Percentiles rank a stretch among this genome's conserved stretches.
phyloP scores from a whole-genome alignment of 106 monocot genomes.

The Dioscorea dumetorum region DNA sequence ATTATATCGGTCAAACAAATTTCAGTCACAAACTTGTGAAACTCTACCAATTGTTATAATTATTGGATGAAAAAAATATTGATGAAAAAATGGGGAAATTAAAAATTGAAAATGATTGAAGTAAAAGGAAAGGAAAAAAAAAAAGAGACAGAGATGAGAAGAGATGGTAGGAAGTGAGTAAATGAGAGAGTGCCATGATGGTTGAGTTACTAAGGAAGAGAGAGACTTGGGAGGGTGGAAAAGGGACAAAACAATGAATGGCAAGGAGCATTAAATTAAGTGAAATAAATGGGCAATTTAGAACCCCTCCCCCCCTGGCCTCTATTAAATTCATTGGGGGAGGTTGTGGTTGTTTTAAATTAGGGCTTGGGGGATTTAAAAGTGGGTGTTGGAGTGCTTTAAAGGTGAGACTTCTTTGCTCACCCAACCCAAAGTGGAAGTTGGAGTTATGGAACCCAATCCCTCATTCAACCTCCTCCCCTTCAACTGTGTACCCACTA shows the following conservation, averaged over 20 bases:
- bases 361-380: constrained; percentile 14
- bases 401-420: constrained; percentile 32
- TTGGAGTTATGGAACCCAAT: constrained; percentile 37
- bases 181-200: neutral
- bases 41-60: neutral
- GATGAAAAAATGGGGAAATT: too few relatives aligned
- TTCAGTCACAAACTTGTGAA: too few relatives aligned
- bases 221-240: neutral
- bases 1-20: too few relatives aligned
- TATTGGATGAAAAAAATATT: too few relatives aligned
- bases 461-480: constrained; percentile 44
- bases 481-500: constrained; percentile 32
- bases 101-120: too few relatives aligned
- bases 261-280: constrained; percentile 3
- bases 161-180: neutral
- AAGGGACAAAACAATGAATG: constrained; percentile 5
- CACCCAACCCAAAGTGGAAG: constrained; percentile 46
- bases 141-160: too few relatives aligned
- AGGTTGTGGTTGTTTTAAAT: constrained; percentile 21
- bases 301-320: constrained; percentile 1
- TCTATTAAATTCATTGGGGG: constrained; percentile 15
- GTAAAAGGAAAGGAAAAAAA: neutral
- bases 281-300: constrained; percentile 10
- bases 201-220: neutral
- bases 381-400: constrained; percentile 57